Conservation (phyloP, 2,329 filamentous ascomycete species). For the Stachybotrys elegans region DNA sequence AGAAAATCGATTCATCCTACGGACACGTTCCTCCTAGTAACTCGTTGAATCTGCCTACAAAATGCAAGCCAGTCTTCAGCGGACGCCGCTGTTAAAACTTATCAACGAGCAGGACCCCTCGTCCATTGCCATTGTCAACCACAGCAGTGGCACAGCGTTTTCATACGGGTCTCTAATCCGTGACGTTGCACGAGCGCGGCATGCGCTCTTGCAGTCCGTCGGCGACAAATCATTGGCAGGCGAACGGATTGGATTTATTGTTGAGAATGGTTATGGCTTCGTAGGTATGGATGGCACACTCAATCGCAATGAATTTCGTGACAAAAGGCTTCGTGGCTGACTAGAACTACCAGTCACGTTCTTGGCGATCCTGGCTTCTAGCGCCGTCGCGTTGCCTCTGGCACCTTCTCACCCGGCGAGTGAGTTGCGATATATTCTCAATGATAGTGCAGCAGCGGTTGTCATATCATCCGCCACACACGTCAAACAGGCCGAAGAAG, state of each 20-base stretch:
- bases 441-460: constrained; percentile 76
- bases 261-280: constrained; percentile 98
- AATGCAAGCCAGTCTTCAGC: constrained; percentile 62
- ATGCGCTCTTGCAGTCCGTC: constrained; percentile 55
- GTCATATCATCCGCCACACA: constrained; percentile 79
- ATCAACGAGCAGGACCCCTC: constrained; percentile 72
- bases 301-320: too few species aligned
- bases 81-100: constrained; percentile 85
- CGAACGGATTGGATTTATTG: constrained; percentile 82
- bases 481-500: constrained; percentile 65
- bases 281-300: constrained; percentile 84
- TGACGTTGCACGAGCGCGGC: constrained; percentile 71
- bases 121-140: constrained; percentile 74
- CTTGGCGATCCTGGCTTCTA: constrained; percentile 76
- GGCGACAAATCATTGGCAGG: constrained; percentile 61
- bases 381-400: constrained; percentile 85
- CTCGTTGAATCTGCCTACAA: constrained; percentile 50
- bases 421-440: constrained; percentile 87
- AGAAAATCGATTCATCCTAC: too few species aligned
- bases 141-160: constrained; percentile 69
- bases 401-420: constrained; percentile 79
- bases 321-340: neutral
- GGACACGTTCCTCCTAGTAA: constrained; percentile 1
- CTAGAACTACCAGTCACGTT: constrained; percentile 64
- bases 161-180: constrained; percentile 80